A percentile compares a stretch with the other conserved stretches of the same genome.
Conservation (phyloP, 805 yeast species). For the Yarrowia sp. region DNA sequence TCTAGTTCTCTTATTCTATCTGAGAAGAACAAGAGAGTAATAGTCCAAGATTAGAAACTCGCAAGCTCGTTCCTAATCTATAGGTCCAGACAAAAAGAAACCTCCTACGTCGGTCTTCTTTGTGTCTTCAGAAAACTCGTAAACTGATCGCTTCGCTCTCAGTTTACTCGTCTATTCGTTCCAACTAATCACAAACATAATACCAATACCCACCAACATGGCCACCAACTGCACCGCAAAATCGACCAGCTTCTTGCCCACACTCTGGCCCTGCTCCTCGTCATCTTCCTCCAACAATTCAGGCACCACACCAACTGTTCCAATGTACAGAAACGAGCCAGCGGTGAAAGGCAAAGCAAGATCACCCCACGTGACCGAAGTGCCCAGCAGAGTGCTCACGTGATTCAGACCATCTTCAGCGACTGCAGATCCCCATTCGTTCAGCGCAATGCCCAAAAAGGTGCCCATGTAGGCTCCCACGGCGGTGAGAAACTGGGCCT, state of each 20-base stretch:
- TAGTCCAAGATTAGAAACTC: too few species aligned
- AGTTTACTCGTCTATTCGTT: conserved; percentile 48
- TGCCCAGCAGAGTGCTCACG: conserved; percentile 53
- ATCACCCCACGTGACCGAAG: conserved; percentile 60
- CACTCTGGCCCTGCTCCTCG: conserved; percentile 44
- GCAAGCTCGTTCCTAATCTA: too few species aligned
- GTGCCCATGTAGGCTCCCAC: conserved; percentile 72
- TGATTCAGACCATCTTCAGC: conserved; percentile 8
- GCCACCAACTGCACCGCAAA: conserved; percentile 57
- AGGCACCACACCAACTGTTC: conserved; percentile 77
- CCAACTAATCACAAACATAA: conserved; percentile 64
- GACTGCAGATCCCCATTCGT: conserved; percentile 50
- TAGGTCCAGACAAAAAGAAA: neutral
- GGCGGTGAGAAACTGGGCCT: conserved; percentile 70
- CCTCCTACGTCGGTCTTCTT: too few species aligned
- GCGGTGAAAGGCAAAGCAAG: conserved; percentile 73
- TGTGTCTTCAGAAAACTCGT: too few species aligned
- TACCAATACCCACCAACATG: conserved; percentile 60
- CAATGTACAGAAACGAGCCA: conserved; percentile 77
- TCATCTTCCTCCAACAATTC: conserved; percentile 60
- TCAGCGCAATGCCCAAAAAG: conserved; percentile 65
- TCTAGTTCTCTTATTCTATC: neutral
- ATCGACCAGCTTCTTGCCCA: conserved; percentile 52
- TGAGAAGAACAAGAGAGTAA: too few species aligned
- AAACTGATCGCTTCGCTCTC: neutral